Evolutionary conservation across 2,329 filamentous ascomycete species (phyloP).

Genomic region (Fusarium sp.): DNA sequence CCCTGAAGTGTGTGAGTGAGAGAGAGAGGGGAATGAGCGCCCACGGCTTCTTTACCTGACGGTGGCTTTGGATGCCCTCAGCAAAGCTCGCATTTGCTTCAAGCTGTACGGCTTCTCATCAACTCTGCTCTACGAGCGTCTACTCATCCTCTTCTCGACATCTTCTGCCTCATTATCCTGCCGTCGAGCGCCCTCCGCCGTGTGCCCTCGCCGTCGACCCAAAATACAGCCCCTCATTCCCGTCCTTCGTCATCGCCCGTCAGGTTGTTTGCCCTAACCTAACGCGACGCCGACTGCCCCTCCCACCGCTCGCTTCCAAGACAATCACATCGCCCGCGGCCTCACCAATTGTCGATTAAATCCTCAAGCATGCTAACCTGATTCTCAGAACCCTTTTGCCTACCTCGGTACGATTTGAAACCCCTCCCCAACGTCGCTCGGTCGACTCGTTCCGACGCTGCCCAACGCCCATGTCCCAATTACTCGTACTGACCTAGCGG

Average conservation of each 20-base stretch:
- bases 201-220: slow-evolving; percentile 7
- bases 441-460: slow-evolving; percentile 26
- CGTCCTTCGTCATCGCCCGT: slow-evolving; percentile 29
- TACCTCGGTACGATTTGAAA: slow-evolving; percentile 83
- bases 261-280: slow-evolving; percentile 40
- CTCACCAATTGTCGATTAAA: not conserved
- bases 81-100: not conserved
- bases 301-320: slow-evolving; percentile 1
- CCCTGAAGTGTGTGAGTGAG: slow-evolving; percentile 14
- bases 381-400: slow-evolving; percentile 93
- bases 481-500: slow-evolving; percentile 39
- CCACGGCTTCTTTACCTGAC: slow-evolving; percentile 4
- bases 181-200: not conserved
- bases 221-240: slow-evolving; percentile 38
- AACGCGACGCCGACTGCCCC: slow-evolving; percentile 15
- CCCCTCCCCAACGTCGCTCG: slow-evolving; percentile 36
- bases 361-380: slow-evolving; percentile 34
- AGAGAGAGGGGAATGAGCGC: slow-evolving; percentile 4
- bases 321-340: slow-evolving; percentile 4
- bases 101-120: not conserved
- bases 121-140: not conserved
- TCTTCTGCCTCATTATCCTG: not conserved
- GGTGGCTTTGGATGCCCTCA: slow-evolving; percentile 24
- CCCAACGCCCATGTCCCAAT: slow-evolving; percentile 31
- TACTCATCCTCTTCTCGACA: not conserved